A percentile compares a stretch with the other conserved stretches of the same genome.
Conservation (phyloP, 2,329 filamentous ascomycete genomes). For the Colletotrichum horii region DNA sequence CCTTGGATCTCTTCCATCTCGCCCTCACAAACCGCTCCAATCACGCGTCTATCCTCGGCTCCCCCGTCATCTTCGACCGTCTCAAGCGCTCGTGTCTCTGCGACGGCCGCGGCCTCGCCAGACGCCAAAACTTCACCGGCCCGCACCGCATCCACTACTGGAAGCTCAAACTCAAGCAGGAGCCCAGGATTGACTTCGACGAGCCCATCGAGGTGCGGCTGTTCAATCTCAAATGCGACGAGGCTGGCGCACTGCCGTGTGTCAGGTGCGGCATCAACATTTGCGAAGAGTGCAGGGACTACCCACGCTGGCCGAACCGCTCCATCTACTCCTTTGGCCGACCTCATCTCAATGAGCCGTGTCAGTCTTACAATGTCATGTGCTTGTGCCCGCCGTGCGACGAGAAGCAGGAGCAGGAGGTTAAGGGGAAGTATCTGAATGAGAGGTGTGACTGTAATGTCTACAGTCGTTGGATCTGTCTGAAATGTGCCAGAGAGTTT, state of each 20-base stretch:
- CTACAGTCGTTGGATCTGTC: conserved; percentile 16
- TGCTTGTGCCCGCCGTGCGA: conserved; percentile 15
- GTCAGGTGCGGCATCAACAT: conserved; percentile 5
- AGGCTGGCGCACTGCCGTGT: neutral
- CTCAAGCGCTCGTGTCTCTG: conserved; percentile 8
- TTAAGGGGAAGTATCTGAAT: neutral
- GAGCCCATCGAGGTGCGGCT: conserved; percentile 14
- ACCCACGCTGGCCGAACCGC: neutral
- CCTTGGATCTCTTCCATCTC: conserved; percentile 4
- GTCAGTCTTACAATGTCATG: conserved; percentile 6
- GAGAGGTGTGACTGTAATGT: conserved; percentile 16
- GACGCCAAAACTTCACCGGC: neutral
- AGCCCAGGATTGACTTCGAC: neutral
- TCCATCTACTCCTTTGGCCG: neutral
- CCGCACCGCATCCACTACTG: neutral
- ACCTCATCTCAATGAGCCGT: neutral
- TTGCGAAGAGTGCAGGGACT: conserved; percentile 19
- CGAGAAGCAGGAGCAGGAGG: neutral
- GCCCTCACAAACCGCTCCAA: conserved; percentile 1
- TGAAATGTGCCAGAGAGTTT: neutral
- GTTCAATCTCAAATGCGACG: conserved; percentile 7
- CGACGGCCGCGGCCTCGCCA: conserved; percentile 11
- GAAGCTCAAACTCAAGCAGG: neutral
- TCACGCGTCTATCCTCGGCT: neutral
- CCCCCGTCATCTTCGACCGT: neutral